Conservation (phyloP, 2,329 filamentous ascomycete species). For the Epichloe gansuensis region DNA sequence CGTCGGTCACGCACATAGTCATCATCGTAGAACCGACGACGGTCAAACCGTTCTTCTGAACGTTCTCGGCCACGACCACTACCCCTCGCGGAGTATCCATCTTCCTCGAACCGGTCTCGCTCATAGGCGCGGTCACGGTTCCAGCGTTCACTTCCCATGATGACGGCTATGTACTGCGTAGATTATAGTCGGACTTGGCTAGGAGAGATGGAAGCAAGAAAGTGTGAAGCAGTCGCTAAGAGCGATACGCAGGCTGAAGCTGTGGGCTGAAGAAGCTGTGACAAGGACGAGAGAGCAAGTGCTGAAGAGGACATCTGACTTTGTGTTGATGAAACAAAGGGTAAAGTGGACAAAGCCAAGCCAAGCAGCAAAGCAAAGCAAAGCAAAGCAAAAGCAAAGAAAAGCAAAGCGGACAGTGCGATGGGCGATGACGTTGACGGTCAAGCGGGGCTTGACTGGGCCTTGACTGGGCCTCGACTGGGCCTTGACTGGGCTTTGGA, state of each 20-base stretch:
- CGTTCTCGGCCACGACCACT: conserved; percentile 28
- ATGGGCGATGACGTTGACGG: conserved; percentile 8
- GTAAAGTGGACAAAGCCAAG: neutral
- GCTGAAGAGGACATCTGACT: neutral
- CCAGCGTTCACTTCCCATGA: conserved; percentile 30
- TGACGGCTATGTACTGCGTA: conserved; percentile 1
- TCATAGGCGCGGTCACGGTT: conserved; percentile 39
- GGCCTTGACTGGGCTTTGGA: no score
- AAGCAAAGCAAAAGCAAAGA: neutral
- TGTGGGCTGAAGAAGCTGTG: no score
- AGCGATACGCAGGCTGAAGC: no score
- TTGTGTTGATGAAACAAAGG: neutral
- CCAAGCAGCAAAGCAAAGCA: neutral
- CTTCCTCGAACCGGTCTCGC: conserved; percentile 35
- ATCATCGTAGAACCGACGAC: conserved; percentile 35
- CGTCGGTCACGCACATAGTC: conserved; percentile 35
- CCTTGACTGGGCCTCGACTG: neutral
- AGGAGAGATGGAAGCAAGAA: neutral
- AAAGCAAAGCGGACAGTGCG: no score
- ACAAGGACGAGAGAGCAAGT: neutral
- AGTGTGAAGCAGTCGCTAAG: neutral
- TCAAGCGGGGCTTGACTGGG: conserved; percentile 2
- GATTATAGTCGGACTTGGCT: neutral
- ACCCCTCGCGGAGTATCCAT: conserved; percentile 30
- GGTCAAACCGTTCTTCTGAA: conserved; percentile 38